Evolutionary conservation across 805 yeast species (phyloP).

Genomic region (Ogataea methylovora): DNA sequence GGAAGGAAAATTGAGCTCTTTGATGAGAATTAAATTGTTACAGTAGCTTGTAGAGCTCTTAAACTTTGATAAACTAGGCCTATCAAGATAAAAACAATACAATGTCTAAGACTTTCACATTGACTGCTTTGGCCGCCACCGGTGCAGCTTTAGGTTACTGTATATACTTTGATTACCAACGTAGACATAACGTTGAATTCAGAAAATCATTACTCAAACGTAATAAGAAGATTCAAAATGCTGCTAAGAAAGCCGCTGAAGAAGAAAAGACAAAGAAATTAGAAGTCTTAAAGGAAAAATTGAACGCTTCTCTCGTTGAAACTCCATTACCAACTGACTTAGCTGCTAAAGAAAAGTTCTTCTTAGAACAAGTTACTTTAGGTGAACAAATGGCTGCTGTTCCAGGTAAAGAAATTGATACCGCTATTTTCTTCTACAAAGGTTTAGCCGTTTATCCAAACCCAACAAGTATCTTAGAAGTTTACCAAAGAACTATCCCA

Average conservation of each 20-base stretch:
- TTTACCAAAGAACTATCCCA: conserved; percentile 85
- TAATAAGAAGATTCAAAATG: conserved; percentile 53
- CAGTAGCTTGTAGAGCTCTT: too few species aligned
- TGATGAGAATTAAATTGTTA: too few species aligned
- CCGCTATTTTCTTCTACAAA: conserved; percentile 89
- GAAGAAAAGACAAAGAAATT: conserved; percentile 54
- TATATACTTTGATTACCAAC: conserved; percentile 83
- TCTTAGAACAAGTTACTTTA: conserved; percentile 72
- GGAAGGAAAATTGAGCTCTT: too few species aligned
- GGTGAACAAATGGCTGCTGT: conserved; percentile 75
- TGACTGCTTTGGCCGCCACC: conserved; percentile 35
- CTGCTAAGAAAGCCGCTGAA: conserved; percentile 45
- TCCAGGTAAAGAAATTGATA: conserved; percentile 65
- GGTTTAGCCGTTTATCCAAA: conserved; percentile 91
- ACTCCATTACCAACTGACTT: conserved; percentile 74
- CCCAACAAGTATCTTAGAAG: conserved; percentile 84
- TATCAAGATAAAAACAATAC: not conserved
- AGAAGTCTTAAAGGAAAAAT: conserved; percentile 50
- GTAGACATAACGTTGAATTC: conserved; percentile 78
- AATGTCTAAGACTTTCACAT: conserved; percentile 23
- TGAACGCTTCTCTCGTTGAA: conserved; percentile 54
- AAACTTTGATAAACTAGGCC: too few species aligned
- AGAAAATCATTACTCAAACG: conserved; percentile 66
- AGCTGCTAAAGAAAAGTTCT: conserved; percentile 64
- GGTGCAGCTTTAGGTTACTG: conserved; percentile 67